Conservation (phyloP, 2,329 filamentous ascomycete genomes). For the Alternaria brassicicola region DNA sequence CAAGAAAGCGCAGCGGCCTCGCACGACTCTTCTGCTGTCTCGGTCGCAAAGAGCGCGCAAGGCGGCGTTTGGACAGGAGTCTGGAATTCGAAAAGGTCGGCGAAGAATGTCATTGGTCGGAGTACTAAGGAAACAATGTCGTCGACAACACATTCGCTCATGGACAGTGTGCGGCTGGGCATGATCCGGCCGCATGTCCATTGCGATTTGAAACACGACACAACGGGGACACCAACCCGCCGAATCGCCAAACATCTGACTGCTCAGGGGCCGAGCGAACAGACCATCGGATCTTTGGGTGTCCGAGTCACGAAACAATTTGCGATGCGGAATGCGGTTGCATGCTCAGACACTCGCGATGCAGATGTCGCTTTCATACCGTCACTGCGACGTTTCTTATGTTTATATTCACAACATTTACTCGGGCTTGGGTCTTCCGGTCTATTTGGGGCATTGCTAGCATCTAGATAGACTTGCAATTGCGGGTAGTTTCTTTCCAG, state of each 20-base stretch:
- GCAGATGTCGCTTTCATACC: background rate
- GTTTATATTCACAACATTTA: slow-evolving; percentile 3
- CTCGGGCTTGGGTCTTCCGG: background rate
- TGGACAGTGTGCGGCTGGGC: background rate
- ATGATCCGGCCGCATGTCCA: background rate
- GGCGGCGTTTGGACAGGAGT: slow-evolving; percentile 24
- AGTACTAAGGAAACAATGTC: slow-evolving; percentile 23
- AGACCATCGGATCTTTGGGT: background rate
- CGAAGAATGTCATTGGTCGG: slow-evolving; percentile 40
- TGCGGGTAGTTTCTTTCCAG: background rate
- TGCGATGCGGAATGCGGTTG: background rate
- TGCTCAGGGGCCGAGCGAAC: background rate
- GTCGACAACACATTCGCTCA: background rate
- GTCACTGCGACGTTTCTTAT: slow-evolving; percentile 18
- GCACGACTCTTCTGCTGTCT: slow-evolving; percentile 45
- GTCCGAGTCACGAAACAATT: background rate
- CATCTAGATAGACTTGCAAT: slow-evolving; percentile 1
- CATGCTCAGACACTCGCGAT: background rate
- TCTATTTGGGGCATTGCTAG: background rate
- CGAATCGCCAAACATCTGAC: slow-evolving; percentile 10
- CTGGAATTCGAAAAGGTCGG: slow-evolving; percentile 43
- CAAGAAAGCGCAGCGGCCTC: slow-evolving; percentile 38
- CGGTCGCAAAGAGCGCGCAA: slow-evolving; percentile 39
- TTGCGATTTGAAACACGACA: slow-evolving; percentile 4
- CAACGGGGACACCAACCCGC: background rate